Evolutionary conservation across 768 basidiomycete species (phyloP), one percentile per base, ranked within the genome.

Genomic region (Butyriboletus loyo): DNA sequence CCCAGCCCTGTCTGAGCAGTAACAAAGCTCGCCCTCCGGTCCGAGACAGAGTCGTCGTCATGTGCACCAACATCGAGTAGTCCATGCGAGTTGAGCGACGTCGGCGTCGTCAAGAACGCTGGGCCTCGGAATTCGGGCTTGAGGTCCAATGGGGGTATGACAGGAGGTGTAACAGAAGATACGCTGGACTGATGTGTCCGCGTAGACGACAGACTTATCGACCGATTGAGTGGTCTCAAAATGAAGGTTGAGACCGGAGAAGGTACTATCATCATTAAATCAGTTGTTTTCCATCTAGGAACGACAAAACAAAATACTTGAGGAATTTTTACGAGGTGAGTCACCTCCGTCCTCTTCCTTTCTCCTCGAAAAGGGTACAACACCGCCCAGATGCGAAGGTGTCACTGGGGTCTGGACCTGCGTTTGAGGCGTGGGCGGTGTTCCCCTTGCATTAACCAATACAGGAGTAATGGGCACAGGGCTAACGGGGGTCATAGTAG

Each of bases 121-220:
- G 53, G 70, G 5, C 67, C 67, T 39, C 73, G 76, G 58, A 85
- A 81, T 30, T 76, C 76, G 14, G 83, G 82, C 28, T 75, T 73
- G 19, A 84, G 66, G 61, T 86, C 83, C 31, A 86, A 68, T 5
- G 84, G 80, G 4, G 83, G 81, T 36, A 87, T 81, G 19, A 67
- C 70, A 1, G 84, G 82, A 4, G 70, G 74, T 21, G 73, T 61
- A 53, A 66, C 61, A 55, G 65, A 57, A 15, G 75, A 78, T 14
- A 60, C 60, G 14, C 71, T 70, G 5, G 82, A 81, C 32, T 74
- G 66, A 50, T 84, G 79, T 1, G 81, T 84, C 39, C 77, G 77
- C 15, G 83, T 83, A 2, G 86, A 87, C 1, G 78, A 80, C 52
- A 85, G 76, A 24, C 84, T 86, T 38, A 79, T 72, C 6, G 86